Conservation (phyloP, 2,329 filamentous ascomycete species). For the Scolecobasidium constrictum region DNA sequence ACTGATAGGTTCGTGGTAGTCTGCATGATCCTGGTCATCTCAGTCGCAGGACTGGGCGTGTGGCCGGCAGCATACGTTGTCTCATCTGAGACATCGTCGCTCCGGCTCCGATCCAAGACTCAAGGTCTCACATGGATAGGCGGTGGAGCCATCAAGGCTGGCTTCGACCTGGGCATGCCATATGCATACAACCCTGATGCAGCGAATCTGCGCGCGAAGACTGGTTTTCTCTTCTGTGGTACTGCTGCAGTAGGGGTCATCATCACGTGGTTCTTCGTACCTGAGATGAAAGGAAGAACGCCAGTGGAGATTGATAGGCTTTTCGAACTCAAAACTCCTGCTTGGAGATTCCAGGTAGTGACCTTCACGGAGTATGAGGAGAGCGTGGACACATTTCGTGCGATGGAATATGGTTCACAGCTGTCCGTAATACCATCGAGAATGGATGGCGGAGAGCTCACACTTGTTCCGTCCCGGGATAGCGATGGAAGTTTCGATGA, state of each 20-base stretch:
- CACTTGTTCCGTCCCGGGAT: too few relatives aligned
- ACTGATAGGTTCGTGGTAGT: not conserved
- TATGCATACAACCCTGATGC: conserved; percentile 41
- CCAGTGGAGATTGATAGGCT: conserved; percentile 38
- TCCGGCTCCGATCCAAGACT: conserved; percentile 32
- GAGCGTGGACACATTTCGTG: too few relatives aligned
- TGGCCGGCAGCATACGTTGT: conserved; percentile 35
- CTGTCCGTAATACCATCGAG: too few relatives aligned
- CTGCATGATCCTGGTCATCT: conserved; percentile 25
- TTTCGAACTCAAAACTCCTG: too few relatives aligned
- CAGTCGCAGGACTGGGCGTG: conserved; percentile 30
- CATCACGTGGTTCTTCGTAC: conserved; percentile 35
- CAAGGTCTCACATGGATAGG: conserved; percentile 35
- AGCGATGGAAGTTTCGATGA: too few relatives aligned
- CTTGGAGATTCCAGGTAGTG: too few relatives aligned
- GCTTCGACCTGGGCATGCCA: conserved; percentile 37
- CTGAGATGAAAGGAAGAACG: conserved; percentile 42
- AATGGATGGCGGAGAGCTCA: too few relatives aligned
- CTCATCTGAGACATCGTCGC: conserved; percentile 32
- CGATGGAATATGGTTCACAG: too few relatives aligned
- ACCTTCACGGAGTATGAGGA: too few relatives aligned
- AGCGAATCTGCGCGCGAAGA: conserved; percentile 30
- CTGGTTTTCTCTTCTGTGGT: conserved; percentile 29
- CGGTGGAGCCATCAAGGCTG: conserved; percentile 28
- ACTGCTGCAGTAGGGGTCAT: conserved; percentile 23